phyloP scores from a whole-genome alignment of 805 yeast genomes.

The Ascoidea rubescens region DNA sequence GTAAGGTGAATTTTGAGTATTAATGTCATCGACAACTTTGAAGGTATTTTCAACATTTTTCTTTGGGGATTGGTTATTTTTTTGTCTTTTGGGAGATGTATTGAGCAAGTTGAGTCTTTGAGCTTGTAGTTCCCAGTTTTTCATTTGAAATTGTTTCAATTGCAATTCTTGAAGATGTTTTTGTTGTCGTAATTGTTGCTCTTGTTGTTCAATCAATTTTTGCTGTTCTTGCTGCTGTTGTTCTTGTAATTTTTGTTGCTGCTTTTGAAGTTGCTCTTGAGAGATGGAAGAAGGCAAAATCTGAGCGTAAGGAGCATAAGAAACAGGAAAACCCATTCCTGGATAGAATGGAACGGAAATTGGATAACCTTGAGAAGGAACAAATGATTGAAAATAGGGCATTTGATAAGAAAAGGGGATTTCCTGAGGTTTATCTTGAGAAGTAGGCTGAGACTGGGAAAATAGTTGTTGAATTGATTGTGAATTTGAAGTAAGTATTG shows the following conservation, averaged over 20 bases:
- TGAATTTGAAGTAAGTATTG: conserved; percentile 1
- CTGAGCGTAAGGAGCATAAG: background rate
- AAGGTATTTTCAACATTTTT: no score
- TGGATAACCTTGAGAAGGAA: conserved; percentile 3
- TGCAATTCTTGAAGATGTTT: background rate
- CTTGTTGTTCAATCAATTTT: background rate
- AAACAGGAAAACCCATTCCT: conserved; percentile 3
- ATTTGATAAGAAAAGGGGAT: background rate
- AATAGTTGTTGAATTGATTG: conserved; percentile 4
- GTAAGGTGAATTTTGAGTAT: no score
- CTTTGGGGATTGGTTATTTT: no score
- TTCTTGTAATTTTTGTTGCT: background rate
- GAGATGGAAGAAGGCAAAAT: background rate
- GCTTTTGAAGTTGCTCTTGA: background rate
- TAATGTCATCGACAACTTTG: no score
- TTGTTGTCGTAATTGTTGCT: conserved; percentile 2
- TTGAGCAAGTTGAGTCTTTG: background rate
- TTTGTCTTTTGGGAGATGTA: background rate
- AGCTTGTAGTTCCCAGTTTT: no score
- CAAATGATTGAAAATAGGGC: background rate
- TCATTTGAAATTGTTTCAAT: background rate
- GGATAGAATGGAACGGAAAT: conserved; percentile 5
- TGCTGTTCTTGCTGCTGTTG: background rate
- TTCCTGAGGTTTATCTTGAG: conserved; percentile 1
- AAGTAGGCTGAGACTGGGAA: conserved; percentile 30